These are phyloP conservation scores for Neopestalotiopsis rosae DNA, from an alignment of 2,329 filamentous ascomycete genomes.

Conservation along the genomic window DNA sequence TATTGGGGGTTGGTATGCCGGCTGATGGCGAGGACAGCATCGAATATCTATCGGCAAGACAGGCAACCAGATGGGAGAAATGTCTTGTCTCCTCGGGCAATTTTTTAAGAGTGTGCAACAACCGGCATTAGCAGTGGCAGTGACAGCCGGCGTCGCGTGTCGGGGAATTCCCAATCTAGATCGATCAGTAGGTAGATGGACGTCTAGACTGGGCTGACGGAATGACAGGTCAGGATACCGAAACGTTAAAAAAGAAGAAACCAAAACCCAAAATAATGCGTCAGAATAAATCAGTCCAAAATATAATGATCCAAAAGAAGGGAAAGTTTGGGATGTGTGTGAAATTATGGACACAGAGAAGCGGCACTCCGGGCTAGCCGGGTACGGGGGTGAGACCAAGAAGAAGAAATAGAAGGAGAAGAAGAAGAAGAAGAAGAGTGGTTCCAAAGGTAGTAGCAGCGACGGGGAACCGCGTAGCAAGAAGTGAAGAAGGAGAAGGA, in stretches of 20 bases:
- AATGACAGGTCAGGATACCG: background rate
- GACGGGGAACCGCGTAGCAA: background rate
- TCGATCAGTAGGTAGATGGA: background rate
- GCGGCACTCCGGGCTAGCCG: conserved; percentile 19
- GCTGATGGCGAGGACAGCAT: conserved; percentile 38
- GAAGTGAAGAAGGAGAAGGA: background rate
- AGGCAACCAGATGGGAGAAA: background rate
- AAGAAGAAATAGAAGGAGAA: background rate
- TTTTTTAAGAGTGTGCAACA: background rate
- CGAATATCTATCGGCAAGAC: background rate
- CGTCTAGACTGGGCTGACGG: background rate
- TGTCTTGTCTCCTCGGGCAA: background rate
- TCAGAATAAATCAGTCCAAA: background rate
- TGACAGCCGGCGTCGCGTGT: background rate
- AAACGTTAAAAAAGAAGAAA: conserved; percentile 3
- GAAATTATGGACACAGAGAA: conserved; percentile 14
- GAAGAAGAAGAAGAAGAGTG: conserved; percentile 8
- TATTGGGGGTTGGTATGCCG: conserved; percentile 27
- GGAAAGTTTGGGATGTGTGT: background rate
- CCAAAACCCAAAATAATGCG: background rate
- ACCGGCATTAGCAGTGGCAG: background rate
- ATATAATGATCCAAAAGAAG: conserved; percentile 1
- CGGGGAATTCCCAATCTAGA: background rate
- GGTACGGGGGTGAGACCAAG: conserved; percentile 9
- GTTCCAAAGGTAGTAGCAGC: background rate